A percentile compares a stretch with the other conserved stretches of the same genome.
phyloP scores from a whole-genome alignment of 2,329 filamentous ascomycete genomes.

The Stenocarpella maydis region DNA sequence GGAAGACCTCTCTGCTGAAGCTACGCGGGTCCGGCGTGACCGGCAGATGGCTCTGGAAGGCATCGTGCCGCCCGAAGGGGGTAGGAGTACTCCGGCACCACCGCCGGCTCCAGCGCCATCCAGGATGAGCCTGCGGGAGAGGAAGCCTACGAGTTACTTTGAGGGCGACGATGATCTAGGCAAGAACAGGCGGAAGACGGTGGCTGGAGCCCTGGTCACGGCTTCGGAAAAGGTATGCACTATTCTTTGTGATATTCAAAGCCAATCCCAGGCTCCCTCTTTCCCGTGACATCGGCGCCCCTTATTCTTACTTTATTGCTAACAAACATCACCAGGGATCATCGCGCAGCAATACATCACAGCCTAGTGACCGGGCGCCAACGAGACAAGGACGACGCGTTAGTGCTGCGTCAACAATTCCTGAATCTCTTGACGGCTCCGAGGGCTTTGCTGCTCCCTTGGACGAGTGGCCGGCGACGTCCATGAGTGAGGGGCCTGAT shows the following conservation, averaged over 20 bases:
- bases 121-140: constrained; percentile 78
- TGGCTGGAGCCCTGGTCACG: constrained; percentile 60
- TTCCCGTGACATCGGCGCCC: not conserved
- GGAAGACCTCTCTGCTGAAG: constrained; percentile 80
- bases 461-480: constrained; percentile 48
- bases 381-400: constrained; percentile 55
- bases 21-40: constrained; percentile 69
- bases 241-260: not conserved
- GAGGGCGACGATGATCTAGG: constrained; percentile 57
- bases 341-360: constrained; percentile 45
- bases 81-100: constrained; percentile 40
- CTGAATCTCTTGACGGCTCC: constrained; percentile 41
- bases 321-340: constrained; percentile 42
- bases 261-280: not conserved
- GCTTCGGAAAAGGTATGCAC: constrained; percentile 52
- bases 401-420: constrained; percentile 55
- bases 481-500: constrained; percentile 52
- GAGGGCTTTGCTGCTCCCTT: constrained; percentile 33
- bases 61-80: constrained; percentile 39
- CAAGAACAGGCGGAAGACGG: constrained; percentile 67
- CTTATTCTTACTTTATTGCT: constrained; percentile 17
- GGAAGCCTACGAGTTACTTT: constrained; percentile 67
- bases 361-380: constrained; percentile 41
- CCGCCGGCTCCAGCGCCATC: constrained; percentile 53
- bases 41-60: constrained; percentile 62